Evolutionary conservation across 139 green algal genomes (phyloP), one percentile per base, ranked within the genome.

Genomic region (Chlamydomonas schloesseri): DNA sequence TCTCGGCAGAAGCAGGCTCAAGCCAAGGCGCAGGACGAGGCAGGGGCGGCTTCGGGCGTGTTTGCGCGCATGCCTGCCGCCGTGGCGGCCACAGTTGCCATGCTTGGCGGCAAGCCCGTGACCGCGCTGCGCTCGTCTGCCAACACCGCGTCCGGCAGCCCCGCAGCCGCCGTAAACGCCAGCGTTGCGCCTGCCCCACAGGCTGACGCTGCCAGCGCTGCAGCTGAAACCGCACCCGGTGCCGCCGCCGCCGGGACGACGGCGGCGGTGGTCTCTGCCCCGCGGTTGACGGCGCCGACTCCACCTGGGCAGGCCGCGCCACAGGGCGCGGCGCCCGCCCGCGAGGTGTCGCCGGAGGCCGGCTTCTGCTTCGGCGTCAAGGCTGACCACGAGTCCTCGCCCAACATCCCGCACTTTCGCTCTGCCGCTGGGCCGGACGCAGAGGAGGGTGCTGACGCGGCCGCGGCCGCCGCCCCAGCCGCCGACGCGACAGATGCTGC

Each of bases 361-460:
- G 71, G 47, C 65, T 85, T 85, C 47, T 77, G 62, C 65, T 85
- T 85, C 33, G 79, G 79, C 42, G 57, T 34, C 0, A 17, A 55
- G 37, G 21, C 23, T 3, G n/a, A 13, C 64, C 57, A 68, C 65
- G 79, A 85, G 47, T 36, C n/a, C 6, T 85, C 79, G 21, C 79
- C 79, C 9, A 14, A 26, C 20, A 76, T 85, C 28, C 78, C 64
- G 6, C 64, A 74, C 78, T 84, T 84, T 29, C 46, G 78, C 42
- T 1, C 18, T 18, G 33, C 33, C 17, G 64, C 31, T 50, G 78
- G 67, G n/a, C 10, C 53, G 18, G 64, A 42, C 2, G 29, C 21
- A 17, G 0, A 58, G 0, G 76, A 37, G 37, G 8, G 3, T 1
- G 60, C 60, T 24, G 60, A n/a, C 18, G 60, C 17, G 23, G 60